Evolutionary conservation across 805 yeast genomes (phyloP), one percentile per base, ranked within the genome.

Genomic region (Yamadazyma ubonensis): DNA sequence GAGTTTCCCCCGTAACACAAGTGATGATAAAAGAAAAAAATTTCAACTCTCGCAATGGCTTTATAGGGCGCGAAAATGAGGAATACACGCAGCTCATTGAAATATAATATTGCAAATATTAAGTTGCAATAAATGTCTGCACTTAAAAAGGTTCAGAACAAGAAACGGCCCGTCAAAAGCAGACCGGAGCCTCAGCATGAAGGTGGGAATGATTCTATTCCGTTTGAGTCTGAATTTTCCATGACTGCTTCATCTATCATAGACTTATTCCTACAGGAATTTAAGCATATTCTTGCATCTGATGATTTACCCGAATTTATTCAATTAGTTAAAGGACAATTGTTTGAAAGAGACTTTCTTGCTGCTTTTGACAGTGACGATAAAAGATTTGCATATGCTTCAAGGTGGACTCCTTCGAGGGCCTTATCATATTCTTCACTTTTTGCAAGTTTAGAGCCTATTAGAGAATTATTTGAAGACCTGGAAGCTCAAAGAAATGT

Each of bases 361-460:
- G 63, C 67, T 8, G 96, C 96, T 0, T 88, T 89, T 57, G 76
- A 76, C 40, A 61, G 65, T 36, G 80, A 75, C 37, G 72, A 67
- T 33, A 81, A 83, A 49, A 68, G 95, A 38, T 75, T 73, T 46
- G 96, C 95, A 0, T 88, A 88, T 53, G 85, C 81, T 14, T 76
- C 82, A 15, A 66, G 96, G 49, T 88, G 96, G 96, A 75, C 93
- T 0, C 90, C 96, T 0, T 78, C 93, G 0, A 66, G 96, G 41
- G 81, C 95, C 0, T 65, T 86, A 33, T 80, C 87, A 0, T 88
- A 88, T 55, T 59, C 83, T 2, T 77, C 88, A 1, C 67, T 88
- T 16, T 81, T 87, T 49, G 67, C 78, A 1, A 65, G 75, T 10
- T 61, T 83, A 20, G 60, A 58, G 4, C 71, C 71, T 3, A 57